Evolutionary conservation across 2,329 filamentous ascomycete genomes (phyloP).

Genomic region (Colletotrichum tofieldiae): DNA sequence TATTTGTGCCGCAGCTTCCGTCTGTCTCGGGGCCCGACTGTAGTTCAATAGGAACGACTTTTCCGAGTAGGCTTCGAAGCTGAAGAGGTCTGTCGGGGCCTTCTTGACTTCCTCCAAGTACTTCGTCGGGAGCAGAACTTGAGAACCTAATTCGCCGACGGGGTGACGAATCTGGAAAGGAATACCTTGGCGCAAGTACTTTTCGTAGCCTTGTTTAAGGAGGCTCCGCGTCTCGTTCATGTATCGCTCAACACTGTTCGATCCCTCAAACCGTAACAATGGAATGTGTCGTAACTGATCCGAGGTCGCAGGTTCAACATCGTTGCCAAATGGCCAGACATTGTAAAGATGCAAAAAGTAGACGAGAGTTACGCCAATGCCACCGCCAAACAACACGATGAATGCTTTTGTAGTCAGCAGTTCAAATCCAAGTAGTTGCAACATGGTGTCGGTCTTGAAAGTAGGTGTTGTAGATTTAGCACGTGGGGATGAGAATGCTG

Average conservation of each 20-base stretch:
- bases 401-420: not conserved
- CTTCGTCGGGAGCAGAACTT: constrained; percentile 1
- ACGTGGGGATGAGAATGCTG: not conserved
- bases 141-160: not conserved
- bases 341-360: not conserved
- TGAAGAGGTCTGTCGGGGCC: constrained; percentile 4
- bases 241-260: not conserved
- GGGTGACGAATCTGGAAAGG: constrained; percentile 12
- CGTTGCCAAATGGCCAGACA: not conserved
- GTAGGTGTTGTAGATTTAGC: not conserved
- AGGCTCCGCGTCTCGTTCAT: constrained; percentile 4
- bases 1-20: constrained; percentile 3
- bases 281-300: constrained; percentile 8
- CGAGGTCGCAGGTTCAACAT: not conserved
- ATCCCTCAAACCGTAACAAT: not conserved
- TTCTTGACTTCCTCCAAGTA: constrained; percentile 20
- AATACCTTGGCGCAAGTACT: constrained; percentile 2
- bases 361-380: not conserved
- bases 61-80: constrained; percentile 15
- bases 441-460: not conserved
- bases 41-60: constrained; percentile 2
- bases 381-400: not conserved
- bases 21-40: constrained; percentile 8
- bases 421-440: not conserved
- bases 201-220: constrained; percentile 10